Base-by-base conservation (phyloP, 148 eudicot species). In the Chenopodium quinoa region DNA sequence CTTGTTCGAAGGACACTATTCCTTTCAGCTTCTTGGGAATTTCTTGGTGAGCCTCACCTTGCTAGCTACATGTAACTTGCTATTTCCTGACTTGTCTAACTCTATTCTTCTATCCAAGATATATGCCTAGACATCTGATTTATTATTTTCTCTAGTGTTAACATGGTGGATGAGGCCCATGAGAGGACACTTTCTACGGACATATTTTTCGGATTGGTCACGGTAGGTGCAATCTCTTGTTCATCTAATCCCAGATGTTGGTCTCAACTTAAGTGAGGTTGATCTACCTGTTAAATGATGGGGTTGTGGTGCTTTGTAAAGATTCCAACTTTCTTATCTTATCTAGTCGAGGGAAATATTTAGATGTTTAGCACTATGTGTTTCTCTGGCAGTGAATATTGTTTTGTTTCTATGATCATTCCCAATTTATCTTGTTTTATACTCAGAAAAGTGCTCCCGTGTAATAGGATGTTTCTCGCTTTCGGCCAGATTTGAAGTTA, bases 81-180 rank as follows among this genome's bases (percentile, higher is more conserved):
- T 14, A 17, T 23, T 63, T 73, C 23, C 25, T 25, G 12, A 50
- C 22, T 50, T 22, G 10, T 19, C 1, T 25, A 27, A 40, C 46
- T 60, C 40, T 64, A 58, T 64, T 54, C n/a, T 54, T 32, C 68
- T 62, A 9, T 44, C 1, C 2, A 69, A 23, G 56, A 5, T 74
- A 64, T 20, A 6, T 68, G 17, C 71, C 40, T 52, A 34, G 63
- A 29, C 48, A 73, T 82, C 77, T 16, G 58, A 47, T 73, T 48
- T 82, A 68, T 73, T 46, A 68, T 76, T 70, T 23, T 79, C 77
- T 86, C 29, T 89, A 91, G 94, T 81, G 92, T 91, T 68, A 89
- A 89, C 58, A 91, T 91, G 94, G 94, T 91, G 81, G 94, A 91
- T 58, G 94, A 91, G 82, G 94, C 94, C 46, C 94, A 91, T 78